Base-by-base conservation (phyloP, 2,329 filamentous ascomycete genomes). In the Aureobasidium lini region DNA sequence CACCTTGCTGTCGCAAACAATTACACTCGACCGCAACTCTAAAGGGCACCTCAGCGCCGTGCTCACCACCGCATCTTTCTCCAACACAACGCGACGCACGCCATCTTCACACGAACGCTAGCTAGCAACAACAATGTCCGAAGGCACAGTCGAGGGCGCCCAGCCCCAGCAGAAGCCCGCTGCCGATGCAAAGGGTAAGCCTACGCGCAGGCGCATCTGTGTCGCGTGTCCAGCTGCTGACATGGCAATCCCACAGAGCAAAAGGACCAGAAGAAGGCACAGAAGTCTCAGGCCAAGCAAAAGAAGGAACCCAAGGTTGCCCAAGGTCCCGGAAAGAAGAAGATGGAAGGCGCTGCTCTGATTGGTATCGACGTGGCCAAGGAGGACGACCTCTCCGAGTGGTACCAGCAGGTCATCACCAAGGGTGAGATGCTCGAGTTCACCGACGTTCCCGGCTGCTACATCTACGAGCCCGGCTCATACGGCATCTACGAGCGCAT, bases 351-450 rank as follows among this genome's bases (percentile, higher is more conserved):
- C 49, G 80, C 81, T 56, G 82, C 81, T 57, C 72, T 95, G 65
- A 95, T 94, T 68, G 92, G 92, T 64, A 96, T 96, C 69, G 94
- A 92, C 64, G 85, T 88, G 62, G 81, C 83, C 64, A 97, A 96
- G 76, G 80, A 87, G 50, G 87, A 89, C 49, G 90, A 97, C 76
- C 94, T 99, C 72, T 82, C 90, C 53, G 85, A 86, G 75, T 99
- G 94, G 94, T 99, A 99, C 76, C 90, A 96, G 77, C 93, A 99
- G 77, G 89, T 97, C 62, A 88, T 99, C 60, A 86, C 92, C 70
- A 99, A 99, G 83, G 90, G 90, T 67, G 90, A 96, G 73, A 89
- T 99, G 88, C 87, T 97, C 68, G 92, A 96, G 70, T 99, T 96
- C 83, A 97, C 96, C 70, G 89, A 96, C 77, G 93, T 97, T 63